Base-by-base conservation (phyloP, 2,329 filamentous ascomycete species). In the Taxawa tesnikishii region DNA sequence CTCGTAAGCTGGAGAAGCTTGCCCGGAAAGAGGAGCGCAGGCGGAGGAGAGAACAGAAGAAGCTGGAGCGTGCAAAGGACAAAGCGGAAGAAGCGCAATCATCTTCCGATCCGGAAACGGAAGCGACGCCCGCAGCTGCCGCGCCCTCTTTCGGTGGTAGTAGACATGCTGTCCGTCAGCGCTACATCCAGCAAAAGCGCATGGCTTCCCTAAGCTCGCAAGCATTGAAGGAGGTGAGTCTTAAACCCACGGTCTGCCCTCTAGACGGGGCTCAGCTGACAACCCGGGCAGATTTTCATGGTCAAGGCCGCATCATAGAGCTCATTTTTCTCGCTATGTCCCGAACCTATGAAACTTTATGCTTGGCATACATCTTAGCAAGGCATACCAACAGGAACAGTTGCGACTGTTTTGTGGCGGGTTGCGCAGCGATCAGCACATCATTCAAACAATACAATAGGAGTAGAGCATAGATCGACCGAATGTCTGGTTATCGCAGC, bases 101-200 rank as follows among this genome's bases (percentile, higher is more conserved):
- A 12, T 38, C 30, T 18, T 27, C 26, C 13, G 35, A 32, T 6
- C 15, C 15, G n/a, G 15, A 31, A 19, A 11, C 16, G 6, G 28
- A 33, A 13, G 34, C 39, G 12, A 37, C 35, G 17, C 17, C 33
- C 17, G 12, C n/a, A 13, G 26, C 35, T 19, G 25, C 48, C 31
- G 38, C 34, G 25, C 36, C 46, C 15, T 36, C 37, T 17, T 30
- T 37, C 13, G 42, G 37, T 10, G 46, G 48, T 31, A 29, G 38
- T 23, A 71, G 84, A 41, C 82, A 87, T 52, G 71, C 80, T 33
- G 74, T 87, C 28, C 68, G 88, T 41, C 75, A 82, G 43, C 70
- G 83, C 38, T 83, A 87, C 55, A 94, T 96, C 48, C 79, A 79
- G 35, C 83, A 90, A 46, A 96, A 96, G 65, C 77, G 75, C 47